Conservation (phyloP, 805 yeast genomes). For the Saccharomycopsis sp. region DNA sequence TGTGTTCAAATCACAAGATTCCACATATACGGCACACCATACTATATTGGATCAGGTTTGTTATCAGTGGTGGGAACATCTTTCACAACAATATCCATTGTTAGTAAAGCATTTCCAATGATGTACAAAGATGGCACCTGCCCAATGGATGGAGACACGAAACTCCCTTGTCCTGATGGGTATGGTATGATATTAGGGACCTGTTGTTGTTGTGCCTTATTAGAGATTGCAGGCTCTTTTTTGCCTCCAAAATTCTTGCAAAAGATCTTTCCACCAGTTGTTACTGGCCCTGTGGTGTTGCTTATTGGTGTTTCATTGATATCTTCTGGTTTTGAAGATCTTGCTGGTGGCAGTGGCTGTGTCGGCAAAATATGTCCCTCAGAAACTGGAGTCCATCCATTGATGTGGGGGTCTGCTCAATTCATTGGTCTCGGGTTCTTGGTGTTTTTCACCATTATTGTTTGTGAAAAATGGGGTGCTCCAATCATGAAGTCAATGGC, state of each 20-base stretch:
- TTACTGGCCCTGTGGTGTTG: slow-evolving; percentile 88
- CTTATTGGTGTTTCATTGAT: slow-evolving; percentile 70
- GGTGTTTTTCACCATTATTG: slow-evolving; percentile 62
- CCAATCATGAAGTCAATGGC: slow-evolving; percentile 95
- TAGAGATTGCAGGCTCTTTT: slow-evolving; percentile 68
- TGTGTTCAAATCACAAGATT: slow-evolving; percentile 72
- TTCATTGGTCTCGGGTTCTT: slow-evolving; percentile 82
- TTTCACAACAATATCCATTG: slow-evolving; percentile 80
- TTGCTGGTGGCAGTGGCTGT: slow-evolving; percentile 83
- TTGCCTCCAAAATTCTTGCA: slow-evolving; percentile 66
- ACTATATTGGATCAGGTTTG: slow-evolving; percentile 80
- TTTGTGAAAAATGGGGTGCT: slow-evolving; percentile 82
- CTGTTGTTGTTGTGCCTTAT: slow-evolving; percentile 64
- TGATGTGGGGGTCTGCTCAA: slow-evolving; percentile 79
- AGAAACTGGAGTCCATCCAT: slow-evolving; percentile 43
- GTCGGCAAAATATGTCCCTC: slow-evolving; percentile 38
- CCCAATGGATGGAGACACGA: slow-evolving; percentile 44
- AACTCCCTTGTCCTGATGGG: slow-evolving; percentile 78
- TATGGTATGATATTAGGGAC: slow-evolving; percentile 84
- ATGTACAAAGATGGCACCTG: slow-evolving; percentile 72
- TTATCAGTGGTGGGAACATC: slow-evolving; percentile 88
- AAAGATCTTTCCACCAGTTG: slow-evolving; percentile 76
- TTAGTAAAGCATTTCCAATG: slow-evolving; percentile 63
- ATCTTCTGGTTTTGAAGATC: slow-evolving; percentile 67
- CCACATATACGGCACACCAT: slow-evolving; percentile 63